These are phyloP conservation scores for Polygonum maritimum DNA, from an alignment of 148 eudicot species.

Conservation along the genomic window DNA sequence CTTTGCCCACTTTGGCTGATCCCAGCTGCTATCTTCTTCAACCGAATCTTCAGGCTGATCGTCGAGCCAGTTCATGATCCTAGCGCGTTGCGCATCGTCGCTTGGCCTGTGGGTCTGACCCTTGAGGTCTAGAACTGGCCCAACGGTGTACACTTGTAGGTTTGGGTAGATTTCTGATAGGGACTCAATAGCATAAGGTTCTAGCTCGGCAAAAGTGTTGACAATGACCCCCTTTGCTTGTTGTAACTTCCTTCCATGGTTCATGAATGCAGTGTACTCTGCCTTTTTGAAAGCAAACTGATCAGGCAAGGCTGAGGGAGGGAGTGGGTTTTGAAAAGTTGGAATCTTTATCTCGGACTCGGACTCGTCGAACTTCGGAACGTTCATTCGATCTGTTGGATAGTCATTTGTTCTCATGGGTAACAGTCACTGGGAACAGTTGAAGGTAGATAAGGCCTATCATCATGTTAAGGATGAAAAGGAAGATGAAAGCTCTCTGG, in stretches of 20 bases:
- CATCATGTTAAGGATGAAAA: too few species aligned
- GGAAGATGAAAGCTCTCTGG: too few species aligned
- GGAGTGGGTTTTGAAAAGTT: not conserved
- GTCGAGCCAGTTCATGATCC: constrained; percentile 21
- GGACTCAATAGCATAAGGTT: constrained; percentile 12
- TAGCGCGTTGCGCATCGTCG: not conserved
- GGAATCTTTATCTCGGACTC: not conserved
- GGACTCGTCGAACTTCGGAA: not conserved
- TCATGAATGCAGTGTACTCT: not conserved
- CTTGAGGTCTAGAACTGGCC: constrained; percentile 14
- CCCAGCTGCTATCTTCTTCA: constrained; percentile 19
- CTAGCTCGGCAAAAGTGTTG: constrained; percentile 20
- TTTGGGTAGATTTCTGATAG: not conserved
- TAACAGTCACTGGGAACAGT: too few species aligned
- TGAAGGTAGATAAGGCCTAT: too few species aligned
- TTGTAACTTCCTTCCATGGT: constrained; percentile 7
- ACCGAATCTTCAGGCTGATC: constrained; percentile 23
- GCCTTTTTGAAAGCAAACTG: not conserved
- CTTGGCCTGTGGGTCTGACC: not conserved
- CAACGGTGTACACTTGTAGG: constrained; percentile 12
- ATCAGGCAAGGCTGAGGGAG: not conserved
- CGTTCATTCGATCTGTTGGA: too few species aligned
- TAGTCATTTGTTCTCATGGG: too few species aligned
- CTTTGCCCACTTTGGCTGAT: constrained; percentile 15
- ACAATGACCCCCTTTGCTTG: constrained; percentile 16